phyloP scores from a whole-genome alignment of 148 eudicot species.

The Heliosperma pusillum region DNA sequence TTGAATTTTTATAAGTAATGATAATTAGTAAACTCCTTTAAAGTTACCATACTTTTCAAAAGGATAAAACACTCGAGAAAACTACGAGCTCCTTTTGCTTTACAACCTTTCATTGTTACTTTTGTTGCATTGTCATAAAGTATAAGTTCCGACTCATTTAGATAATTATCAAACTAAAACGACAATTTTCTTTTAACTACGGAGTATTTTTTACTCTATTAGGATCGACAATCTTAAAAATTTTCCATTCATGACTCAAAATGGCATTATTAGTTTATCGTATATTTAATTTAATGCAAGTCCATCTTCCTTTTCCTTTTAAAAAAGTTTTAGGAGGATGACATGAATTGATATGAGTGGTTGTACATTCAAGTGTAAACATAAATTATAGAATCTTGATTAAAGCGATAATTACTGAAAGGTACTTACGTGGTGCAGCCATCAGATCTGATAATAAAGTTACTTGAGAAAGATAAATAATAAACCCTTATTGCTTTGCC shows the following conservation, averaged over 20 bases:
- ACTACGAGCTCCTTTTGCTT: neutral
- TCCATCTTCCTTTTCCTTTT: neutral
- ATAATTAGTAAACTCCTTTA: no score
- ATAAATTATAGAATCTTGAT: no score
- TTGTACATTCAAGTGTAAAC: neutral
- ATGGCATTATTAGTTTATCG: conserved; percentile 19
- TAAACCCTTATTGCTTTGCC: no score
- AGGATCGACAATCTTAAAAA: conserved; percentile 17
- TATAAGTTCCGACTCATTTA: conserved; percentile 18
- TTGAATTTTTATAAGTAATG: no score
- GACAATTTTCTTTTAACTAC: conserved; percentile 10
- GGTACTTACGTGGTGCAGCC: no score
- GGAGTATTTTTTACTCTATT: conserved; percentile 19
- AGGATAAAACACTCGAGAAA: neutral
- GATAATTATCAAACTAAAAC: conserved; percentile 22
- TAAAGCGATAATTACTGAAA: no score
- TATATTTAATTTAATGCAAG: neutral
- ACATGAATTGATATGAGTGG: conserved; percentile 1
- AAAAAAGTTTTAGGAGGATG: neutral
- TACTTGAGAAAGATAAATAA: no score
- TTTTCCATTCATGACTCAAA: conserved; percentile 24
- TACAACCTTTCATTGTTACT: conserved; percentile 9
- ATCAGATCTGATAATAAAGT: no score
- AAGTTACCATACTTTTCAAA: no score
- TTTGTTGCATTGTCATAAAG: conserved; percentile 31